Evolutionary conservation across 2,329 filamentous ascomycete species (phyloP), one percentile per base, ranked within the genome.

Genomic region (Geosmithia flava): DNA sequence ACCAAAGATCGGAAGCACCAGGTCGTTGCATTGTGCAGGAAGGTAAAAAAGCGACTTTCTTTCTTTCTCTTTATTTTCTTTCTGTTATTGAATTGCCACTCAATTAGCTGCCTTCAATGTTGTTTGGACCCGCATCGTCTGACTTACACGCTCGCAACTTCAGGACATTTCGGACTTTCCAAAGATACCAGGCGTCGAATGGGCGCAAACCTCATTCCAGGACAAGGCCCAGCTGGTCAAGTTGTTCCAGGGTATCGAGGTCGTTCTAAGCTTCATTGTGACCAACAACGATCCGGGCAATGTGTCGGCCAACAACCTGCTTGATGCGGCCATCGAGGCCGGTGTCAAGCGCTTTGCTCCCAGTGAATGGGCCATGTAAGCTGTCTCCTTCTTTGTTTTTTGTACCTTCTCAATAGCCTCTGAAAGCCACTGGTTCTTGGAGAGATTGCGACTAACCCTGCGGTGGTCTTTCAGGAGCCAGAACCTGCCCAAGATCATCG

Each of bases 281-380:
- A 51, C 61, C 1, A 56, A 65, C 2, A 54, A 56, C 0, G 63
- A 66, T 47, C 55, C 55, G 5, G 53, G 55, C 1, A 53, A 65
- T 30, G 57, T 59, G n/a, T 59, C 71, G 3, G 56, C 58, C 44
- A 56, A 51, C 29, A 58, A 70, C 10, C 62, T 82, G 47, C 71
- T 81, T 30, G 71, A 81, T 42, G 80, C 78, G 1, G 69, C 76
- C 20, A 65, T 78, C 16, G 65, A 67, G 7, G 78, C 76, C 3
- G 76, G 77, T 1, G 76, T 83, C 6, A 72, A 78, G 54, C 68
- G 76, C 5, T 80, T 81, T 61, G 66, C 82, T 13, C 77, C 79
- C 1, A 76, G 75, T 37, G 81, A 85, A 53, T 85, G 72, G 52
- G 62, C 57, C 20, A 61, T 60, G 70, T 72, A 50, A 59, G 56